These are phyloP conservation scores for Zalaria sp. DNA, from an alignment of 2,329 filamentous ascomycete genomes.

Conservation along the genomic window DNA sequence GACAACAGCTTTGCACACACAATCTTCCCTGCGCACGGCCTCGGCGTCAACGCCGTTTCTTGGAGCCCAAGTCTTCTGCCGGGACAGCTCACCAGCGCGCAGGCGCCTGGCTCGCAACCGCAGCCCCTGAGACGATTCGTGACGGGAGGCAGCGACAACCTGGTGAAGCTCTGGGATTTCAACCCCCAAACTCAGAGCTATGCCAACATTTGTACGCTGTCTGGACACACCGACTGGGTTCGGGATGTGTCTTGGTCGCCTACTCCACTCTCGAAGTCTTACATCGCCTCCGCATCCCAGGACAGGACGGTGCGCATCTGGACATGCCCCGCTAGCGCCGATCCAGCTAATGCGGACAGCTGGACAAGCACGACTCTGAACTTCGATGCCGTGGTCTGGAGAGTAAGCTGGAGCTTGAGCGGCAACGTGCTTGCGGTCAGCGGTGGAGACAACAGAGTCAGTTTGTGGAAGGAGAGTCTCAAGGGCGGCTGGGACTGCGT, in stretches of 20 bases:
- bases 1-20: conserved; percentile 86
- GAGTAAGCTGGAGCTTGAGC: conserved; percentile 94
- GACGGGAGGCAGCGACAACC: conserved; percentile 86
- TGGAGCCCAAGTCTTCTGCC: conserved; percentile 83
- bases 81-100: conserved; percentile 66
- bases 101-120: conserved; percentile 33
- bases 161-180: conserved; percentile 86
- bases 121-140: conserved; percentile 62
- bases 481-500: conserved; percentile 95
- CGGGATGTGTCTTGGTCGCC: conserved; percentile 95
- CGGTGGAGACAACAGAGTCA: conserved; percentile 91
- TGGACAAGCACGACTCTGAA: conserved; percentile 79
- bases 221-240: conserved; percentile 90
- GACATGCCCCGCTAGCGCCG: conserved; percentile 42
- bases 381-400: conserved; percentile 85
- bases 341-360: conserved; percentile 38
- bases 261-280: conserved; percentile 85
- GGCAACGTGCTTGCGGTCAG: conserved; percentile 92
- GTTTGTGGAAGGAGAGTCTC: conserved; percentile 95
- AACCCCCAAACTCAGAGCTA: conserved; percentile 33
- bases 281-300: conserved; percentile 90
- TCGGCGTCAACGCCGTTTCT: conserved; percentile 88
- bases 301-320: conserved; percentile 97
- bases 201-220: conserved; percentile 43
- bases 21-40: conserved; percentile 80